Evolutionary conservation across 1,284 basidiomycete species (phyloP), one percentile per base, ranked within the genome.

Genomic region (Rhodotorula sp.): DNA sequence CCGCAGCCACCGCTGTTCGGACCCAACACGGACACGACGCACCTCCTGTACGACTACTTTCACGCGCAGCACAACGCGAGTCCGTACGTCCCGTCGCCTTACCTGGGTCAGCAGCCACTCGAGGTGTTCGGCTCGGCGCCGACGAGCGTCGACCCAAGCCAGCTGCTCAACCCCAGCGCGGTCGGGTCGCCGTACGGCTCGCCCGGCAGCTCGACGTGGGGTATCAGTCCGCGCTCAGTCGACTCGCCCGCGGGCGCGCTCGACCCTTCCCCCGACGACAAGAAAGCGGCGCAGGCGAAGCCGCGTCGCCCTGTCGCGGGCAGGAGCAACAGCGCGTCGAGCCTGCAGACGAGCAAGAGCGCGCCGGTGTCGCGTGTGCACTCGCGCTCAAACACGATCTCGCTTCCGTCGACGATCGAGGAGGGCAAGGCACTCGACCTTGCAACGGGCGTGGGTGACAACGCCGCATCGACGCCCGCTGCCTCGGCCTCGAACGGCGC

Each of bases 11-110:
- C 63, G 3, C 37, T 63, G 27, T 55, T 69, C 60, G 69, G 66
- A n/a, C 69, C 75, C 6, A 64, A 58, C 21, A 58, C 39, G 51
- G 67, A 70, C 51, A 64, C 65, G n/a, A 50, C 61, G 1, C 67
- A 64, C 36, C 64, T 64, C 37, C 55, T 75, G 50, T 74, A 69
- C 68, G 75, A 76, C 70, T 76, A 76, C 62, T 76, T 74, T 64
- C 51, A 66, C 39, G 32, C 48, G 10, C 64, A 64, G 46, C n/a
- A 60, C 54, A 51, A 67, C 59, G 2, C 67, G 8, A 57, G 60
- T 5, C 61, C 72, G 6, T 66, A 48, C 56, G 64, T 54, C 58
- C 34, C 55, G 10, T 69, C 70, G 21, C 73, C 75, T 0, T 74
- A 66, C 68, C 66, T 66, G 22, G 27, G 58, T 4, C 39, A 53